These are phyloP conservation scores for Cetraspora pellucida DNA, from an alignment of 192 early-diverging fungal species.

Conservation along the genomic window DNA sequence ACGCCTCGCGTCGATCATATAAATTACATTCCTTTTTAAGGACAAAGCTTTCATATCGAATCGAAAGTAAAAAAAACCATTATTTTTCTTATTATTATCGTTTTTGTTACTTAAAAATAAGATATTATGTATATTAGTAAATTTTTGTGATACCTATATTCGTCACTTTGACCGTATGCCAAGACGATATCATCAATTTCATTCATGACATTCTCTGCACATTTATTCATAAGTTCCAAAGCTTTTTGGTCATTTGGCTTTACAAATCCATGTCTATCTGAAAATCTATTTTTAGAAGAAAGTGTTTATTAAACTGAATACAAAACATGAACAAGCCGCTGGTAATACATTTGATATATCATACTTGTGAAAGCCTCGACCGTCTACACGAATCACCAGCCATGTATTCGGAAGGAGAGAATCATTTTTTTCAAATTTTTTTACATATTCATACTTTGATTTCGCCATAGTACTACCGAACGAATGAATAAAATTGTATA, in stretches of 20 bases:
- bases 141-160: conserved; percentile 62
- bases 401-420: conserved; percentile 82
- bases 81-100: neutral
- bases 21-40: conserved; percentile 63
- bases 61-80: neutral
- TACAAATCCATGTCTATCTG: conserved; percentile 67
- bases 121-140: neutral
- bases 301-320: neutral
- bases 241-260: conserved; percentile 82
- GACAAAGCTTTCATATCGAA: conserved; percentile 60
- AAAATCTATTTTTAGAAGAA: conserved; percentile 61
- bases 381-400: conserved; percentile 92
- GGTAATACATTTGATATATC: neutral
- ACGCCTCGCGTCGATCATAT: conserved; percentile 71
- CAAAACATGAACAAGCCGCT: neutral
- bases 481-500: neutral
- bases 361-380: conserved; percentile 82
- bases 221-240: conserved; percentile 81
- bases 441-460: conserved; percentile 91
- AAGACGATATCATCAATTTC: conserved; percentile 78
- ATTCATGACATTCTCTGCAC: conserved; percentile 78
- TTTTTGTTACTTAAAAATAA: conserved; percentile 5
- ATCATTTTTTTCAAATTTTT: conserved; percentile 80
- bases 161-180: conserved; percentile 93
- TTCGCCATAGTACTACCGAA: conserved; percentile 84